Conservation (phyloP, 352 stramenopile species). For the Phytophthora syringae region DNA sequence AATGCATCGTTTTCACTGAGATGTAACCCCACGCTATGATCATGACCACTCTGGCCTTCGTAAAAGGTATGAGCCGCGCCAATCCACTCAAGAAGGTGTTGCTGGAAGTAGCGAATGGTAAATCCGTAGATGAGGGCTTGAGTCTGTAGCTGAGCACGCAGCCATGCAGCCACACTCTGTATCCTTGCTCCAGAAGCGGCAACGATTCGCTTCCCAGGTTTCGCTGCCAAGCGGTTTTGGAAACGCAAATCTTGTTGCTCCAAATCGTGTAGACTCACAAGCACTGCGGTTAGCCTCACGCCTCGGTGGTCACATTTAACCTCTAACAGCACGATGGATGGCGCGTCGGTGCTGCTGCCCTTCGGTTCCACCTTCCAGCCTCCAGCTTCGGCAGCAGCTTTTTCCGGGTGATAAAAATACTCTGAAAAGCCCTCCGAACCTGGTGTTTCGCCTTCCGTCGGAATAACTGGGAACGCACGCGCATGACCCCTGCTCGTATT, state of each 20-base stretch:
- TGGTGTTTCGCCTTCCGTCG: conserved; percentile 37
- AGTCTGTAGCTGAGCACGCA: conserved; percentile 62
- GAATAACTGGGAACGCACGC: conserved; percentile 25
- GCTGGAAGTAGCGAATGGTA: conserved; percentile 80
- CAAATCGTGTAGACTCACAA: conserved; percentile 70
- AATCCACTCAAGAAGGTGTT: conserved; percentile 70
- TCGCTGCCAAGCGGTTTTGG: conserved; percentile 45
- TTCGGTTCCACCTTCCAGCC: conserved; percentile 19
- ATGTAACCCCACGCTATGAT: conserved; percentile 22
- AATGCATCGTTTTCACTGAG: conserved; percentile 28
- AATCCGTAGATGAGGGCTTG: conserved; percentile 75
- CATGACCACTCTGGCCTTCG: conserved; percentile 17
- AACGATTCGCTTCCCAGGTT: conserved; percentile 6
- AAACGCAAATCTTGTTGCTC: conserved; percentile 68
- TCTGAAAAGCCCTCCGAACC: conserved; percentile 64
- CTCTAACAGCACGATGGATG: conserved; percentile 64
- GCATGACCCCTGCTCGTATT: conserved; percentile 27
- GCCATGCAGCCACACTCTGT: conserved; percentile 52
- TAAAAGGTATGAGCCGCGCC: conserved; percentile 36
- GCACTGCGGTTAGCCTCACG: conserved; percentile 61
- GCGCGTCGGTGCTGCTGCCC: conserved; percentile 10
- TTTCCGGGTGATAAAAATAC: conserved; percentile 71
- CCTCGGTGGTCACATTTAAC: conserved; percentile 81
- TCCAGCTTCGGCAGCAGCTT: conserved; percentile 36
- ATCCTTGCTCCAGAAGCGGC: conserved; percentile 47